Evolutionary conservation across 2,329 filamentous ascomycete species (phyloP).

Genomic region (Drechmeria coniospora): DNA sequence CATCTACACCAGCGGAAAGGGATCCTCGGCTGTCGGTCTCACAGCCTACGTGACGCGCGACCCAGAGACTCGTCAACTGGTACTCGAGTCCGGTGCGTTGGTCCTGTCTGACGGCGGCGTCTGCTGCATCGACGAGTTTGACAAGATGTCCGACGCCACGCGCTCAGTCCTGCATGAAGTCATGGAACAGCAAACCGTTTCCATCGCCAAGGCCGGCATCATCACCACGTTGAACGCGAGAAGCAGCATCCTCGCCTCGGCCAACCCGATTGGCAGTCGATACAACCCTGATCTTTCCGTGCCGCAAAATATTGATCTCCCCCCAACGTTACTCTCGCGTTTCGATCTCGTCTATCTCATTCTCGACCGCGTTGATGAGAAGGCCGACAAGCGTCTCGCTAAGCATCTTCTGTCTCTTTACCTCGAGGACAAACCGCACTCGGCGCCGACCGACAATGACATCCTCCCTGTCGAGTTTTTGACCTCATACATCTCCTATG

Average conservation of each 20-base stretch:
- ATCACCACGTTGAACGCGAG: constrained; percentile 92
- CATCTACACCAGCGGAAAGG: constrained; percentile 70
- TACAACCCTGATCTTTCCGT: constrained; percentile 95
- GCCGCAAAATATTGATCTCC: constrained; percentile 94
- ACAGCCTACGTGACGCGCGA: constrained; percentile 71
- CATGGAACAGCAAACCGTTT: constrained; percentile 79
- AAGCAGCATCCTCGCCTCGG: constrained; percentile 89
- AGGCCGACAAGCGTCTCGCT: constrained; percentile 72
- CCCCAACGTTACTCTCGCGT: constrained; percentile 83
- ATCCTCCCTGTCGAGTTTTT: constrained; percentile 89
- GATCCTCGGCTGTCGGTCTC: constrained; percentile 66
- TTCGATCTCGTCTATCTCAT: constrained; percentile 97
- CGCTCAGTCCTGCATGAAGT: constrained; percentile 74
- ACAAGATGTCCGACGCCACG: constrained; percentile 71
- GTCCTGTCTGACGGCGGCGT: constrained; percentile 70
- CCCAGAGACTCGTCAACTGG: constrained; percentile 64
- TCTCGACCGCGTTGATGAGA: constrained; percentile 84
- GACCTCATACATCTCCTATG: constrained; percentile 94
- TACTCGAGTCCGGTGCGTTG: constrained; percentile 65
- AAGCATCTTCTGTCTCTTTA: constrained; percentile 94
- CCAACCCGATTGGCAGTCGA: constrained; percentile 94
- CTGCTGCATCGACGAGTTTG: constrained; percentile 74
- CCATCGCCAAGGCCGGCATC: constrained; percentile 80
- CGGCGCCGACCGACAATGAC: constrained; percentile 57
- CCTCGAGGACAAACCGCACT: constrained; percentile 83